Conservation (phyloP, 2,329 filamentous ascomycete species). For the Plenodomus tracheiphilus region DNA sequence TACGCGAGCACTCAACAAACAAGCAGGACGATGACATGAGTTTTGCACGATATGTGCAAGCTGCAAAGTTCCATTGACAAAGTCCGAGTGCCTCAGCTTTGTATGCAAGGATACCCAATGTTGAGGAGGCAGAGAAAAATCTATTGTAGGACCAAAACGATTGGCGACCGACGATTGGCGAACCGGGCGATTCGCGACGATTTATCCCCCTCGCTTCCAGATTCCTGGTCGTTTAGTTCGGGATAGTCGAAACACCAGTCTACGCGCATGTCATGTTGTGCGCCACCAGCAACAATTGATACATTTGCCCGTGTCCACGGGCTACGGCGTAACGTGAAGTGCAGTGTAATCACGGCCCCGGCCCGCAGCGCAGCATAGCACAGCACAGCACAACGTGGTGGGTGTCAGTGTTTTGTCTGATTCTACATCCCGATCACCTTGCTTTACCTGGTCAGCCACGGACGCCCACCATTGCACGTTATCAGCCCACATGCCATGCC, state of each 20-base stretch:
- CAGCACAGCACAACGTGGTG: neutral
- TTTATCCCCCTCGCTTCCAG: constrained; percentile 13
- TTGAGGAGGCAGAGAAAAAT: neutral
- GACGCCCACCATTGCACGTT: too few relatives aligned
- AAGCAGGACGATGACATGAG: constrained; percentile 54
- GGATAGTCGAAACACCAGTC: neutral
- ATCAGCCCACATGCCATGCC: neutral
- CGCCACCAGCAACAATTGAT: too few relatives aligned
- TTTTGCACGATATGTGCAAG: constrained; percentile 54
- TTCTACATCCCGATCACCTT: neutral
- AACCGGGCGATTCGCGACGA: neutral
- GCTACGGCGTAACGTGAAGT: constrained; percentile 5
- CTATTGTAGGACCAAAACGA: neutral
- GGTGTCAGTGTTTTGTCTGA: constrained; percentile 5
- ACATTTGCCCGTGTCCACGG: neutral
- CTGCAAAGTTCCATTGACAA: constrained; percentile 41
- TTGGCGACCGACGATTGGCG: neutral
- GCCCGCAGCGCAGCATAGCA: neutral
- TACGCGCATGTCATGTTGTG: constrained; percentile 4
- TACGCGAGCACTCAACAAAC: constrained; percentile 54
- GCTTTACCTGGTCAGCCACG: neutral
- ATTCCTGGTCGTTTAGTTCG: constrained; percentile 10
- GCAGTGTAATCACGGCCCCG: neutral
- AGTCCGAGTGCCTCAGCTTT: neutral
- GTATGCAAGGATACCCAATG: constrained; percentile 11